Evolutionary conservation across 164 flowering plant genomes (phyloP), one percentile per base, ranked within the genome.

Genomic region (Annona squamosa): DNA sequence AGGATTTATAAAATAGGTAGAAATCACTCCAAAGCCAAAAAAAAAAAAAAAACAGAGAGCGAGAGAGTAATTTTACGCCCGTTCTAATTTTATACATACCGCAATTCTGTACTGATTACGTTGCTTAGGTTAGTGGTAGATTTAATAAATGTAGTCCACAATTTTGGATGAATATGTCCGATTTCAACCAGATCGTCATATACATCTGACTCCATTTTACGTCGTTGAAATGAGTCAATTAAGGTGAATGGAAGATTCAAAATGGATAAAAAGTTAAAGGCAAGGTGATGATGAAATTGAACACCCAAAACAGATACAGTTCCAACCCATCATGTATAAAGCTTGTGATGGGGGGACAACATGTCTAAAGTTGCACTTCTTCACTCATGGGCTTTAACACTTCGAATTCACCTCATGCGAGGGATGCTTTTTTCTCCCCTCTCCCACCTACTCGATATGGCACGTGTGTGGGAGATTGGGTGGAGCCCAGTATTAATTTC

Each of bases 311-410:
- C 70, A 74, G 19, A 45, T 7, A 71, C 72, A 52, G 68, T 26
- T 70, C 43, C 68, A 65, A 4, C 16, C 64, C 4, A 19, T 57
- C 73, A 17, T 48, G 44, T n/a, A 77, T 62, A 71, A 74, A 67
- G 72, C 59, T 26, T 75, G 72, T 43, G 13, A 19, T 4, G 65
- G 46, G 79, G 82, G 68, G 48, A 69, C 77, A 71, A 46, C 13
- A 41, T 17, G 56, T 71, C 41, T 74, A 76, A 71, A 76, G 46
- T 19, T 17, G 10, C 45, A 43, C 65, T 41, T 48, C 52, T 72
- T 16, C 68, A 47, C 68, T 78, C 75, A 71, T 46, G 77, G 72
- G 66, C 73, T 73, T 65, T 48, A 72, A 59, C 78, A 64, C 67
- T 62, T 43, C 69, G 76, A 76, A 65, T 71, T 52, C 70, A 44